A percentile compares a stretch with the other conserved stretches of the same genome.
Conservation (phyloP, 1,284 basidiomycete genomes). For the Austroboletus rostrupii region DNA sequence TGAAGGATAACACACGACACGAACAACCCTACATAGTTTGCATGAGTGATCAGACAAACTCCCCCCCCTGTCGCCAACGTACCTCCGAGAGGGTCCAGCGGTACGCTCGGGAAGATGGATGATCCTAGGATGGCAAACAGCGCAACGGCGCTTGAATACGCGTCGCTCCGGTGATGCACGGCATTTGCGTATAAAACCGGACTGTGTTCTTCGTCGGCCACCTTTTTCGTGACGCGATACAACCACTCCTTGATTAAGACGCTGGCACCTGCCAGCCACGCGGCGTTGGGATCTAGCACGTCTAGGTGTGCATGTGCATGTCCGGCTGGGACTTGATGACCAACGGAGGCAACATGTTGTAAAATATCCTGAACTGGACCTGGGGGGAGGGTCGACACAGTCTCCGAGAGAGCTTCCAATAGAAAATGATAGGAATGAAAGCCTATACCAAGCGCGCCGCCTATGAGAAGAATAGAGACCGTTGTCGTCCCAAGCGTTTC, state of each 20-base stretch:
- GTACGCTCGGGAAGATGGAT: constrained; percentile 79
- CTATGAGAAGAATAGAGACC: constrained; percentile 77
- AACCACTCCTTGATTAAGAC: constrained; percentile 90
- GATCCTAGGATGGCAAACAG: constrained; percentile 87
- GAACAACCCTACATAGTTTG: constrained; percentile 55
- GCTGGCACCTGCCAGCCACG: constrained; percentile 88
- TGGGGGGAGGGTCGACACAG: constrained; percentile 51
- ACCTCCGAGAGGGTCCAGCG: constrained; percentile 94
- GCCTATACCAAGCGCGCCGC: constrained; percentile 89
- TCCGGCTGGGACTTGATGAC: constrained; percentile 50
- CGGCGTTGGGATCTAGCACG: constrained; percentile 88
- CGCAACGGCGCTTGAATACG: constrained; percentile 85
- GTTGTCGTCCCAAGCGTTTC: constrained; percentile 89
- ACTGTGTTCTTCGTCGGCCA: constrained; percentile 87
- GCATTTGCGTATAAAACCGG: constrained; percentile 91
- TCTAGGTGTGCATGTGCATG: constrained; percentile 53
- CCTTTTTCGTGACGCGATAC: constrained; percentile 81
- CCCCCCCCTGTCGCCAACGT: constrained; percentile 7
- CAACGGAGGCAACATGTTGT: constrained; percentile 50
- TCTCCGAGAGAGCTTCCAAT: constrained; percentile 61
- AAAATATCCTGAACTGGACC: constrained; percentile 61
- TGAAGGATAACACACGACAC: constrained; percentile 87
- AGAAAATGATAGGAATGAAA: constrained; percentile 88
- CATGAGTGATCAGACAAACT: constrained; percentile 9
- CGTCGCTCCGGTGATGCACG: constrained; percentile 92